These are phyloP conservation scores for Curvularia lunata DNA, from an alignment of 2,329 filamentous ascomycete species.

Conservation along the genomic window DNA sequence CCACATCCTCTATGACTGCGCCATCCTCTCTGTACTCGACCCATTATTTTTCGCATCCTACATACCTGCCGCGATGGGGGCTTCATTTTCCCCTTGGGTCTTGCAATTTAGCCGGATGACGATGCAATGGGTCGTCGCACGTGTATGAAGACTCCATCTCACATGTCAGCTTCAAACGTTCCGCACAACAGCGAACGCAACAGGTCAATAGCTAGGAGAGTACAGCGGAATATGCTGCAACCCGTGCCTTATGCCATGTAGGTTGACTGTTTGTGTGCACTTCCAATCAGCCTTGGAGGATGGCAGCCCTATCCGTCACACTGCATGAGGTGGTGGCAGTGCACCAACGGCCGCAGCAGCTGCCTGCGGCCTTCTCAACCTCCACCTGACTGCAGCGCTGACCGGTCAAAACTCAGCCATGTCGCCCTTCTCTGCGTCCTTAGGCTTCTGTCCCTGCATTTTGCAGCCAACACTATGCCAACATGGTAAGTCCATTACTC, in stretches of 20 bases:
- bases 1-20: conserved; percentile 5
- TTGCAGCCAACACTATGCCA: conserved; percentile 8
- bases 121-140: background rate
- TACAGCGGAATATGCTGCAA: conserved; percentile 1
- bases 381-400: conserved; percentile 28
- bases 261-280: conserved; percentile 6
- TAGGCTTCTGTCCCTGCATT: conserved; percentile 25
- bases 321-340: conserved; percentile 22
- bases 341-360: conserved; percentile 16
- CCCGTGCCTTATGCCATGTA: conserved; percentile 1
- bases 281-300: conserved; percentile 11
- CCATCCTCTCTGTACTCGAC: background rate
- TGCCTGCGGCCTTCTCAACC: conserved; percentile 1
- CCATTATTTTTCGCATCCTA: too few species aligned
- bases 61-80: background rate
- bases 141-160: background rate
- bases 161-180: background rate
- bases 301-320: conserved; percentile 15
- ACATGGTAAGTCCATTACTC: conserved; percentile 28
- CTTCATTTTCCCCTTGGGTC: background rate
- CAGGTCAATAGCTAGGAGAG: background rate
- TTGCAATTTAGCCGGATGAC: background rate
- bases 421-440: conserved; percentile 15
- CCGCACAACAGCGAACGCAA: background rate
- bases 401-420: conserved; percentile 25